A percentile compares a stretch with the other conserved stretches of the same genome.
phyloP scores from a whole-genome alignment of 495 filamentous ascomycete genomes.

The Monascus purpureus region DNA sequence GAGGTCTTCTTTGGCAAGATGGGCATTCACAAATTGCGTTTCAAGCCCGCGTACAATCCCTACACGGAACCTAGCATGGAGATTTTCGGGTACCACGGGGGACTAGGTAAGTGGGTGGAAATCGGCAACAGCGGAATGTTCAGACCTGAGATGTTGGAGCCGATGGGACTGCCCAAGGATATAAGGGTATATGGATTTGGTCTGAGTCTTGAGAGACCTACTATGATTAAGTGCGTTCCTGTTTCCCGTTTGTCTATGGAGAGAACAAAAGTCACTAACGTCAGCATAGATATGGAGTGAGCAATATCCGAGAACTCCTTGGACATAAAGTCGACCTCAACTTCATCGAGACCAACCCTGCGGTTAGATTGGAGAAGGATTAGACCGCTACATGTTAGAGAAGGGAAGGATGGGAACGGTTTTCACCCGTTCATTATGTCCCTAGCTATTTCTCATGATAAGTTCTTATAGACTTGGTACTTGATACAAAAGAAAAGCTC shows the following conservation, averaged over 20 bases:
- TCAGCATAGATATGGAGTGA: slow-evolving; percentile 48
- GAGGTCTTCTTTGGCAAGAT: slow-evolving; percentile 92
- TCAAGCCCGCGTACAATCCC: slow-evolving; percentile 97
- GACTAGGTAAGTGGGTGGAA: slow-evolving; percentile 82
- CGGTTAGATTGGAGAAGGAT: slow-evolving; percentile 64
- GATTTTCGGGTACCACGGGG: slow-evolving; percentile 86
- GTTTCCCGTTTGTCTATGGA: neutral
- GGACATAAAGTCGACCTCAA: slow-evolving; percentile 75
- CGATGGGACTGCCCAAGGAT: slow-evolving; percentile 78
- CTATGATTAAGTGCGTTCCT: slow-evolving; percentile 76
- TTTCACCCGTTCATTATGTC: no score
- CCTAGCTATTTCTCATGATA: no score
- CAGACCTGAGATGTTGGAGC: slow-evolving; percentile 86
- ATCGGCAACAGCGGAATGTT: slow-evolving; percentile 99
- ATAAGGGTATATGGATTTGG: slow-evolving; percentile 88
- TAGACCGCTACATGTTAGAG: slow-evolving; percentile 30
- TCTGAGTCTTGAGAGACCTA: slow-evolving; percentile 80
- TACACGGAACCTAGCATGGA: slow-evolving; percentile 99
- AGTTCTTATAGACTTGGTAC: no score
- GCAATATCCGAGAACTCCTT: slow-evolving; percentile 72
- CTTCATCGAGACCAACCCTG: slow-evolving; percentile 72
- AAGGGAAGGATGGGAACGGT: no score
- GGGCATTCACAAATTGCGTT: slow-evolving; percentile 75
- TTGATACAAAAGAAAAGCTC: no score
- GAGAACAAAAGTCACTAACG: neutral